phyloP scores from a whole-genome alignment of 495 filamentous ascomycete species.

The Aspergillus saccharolyticus region DNA sequence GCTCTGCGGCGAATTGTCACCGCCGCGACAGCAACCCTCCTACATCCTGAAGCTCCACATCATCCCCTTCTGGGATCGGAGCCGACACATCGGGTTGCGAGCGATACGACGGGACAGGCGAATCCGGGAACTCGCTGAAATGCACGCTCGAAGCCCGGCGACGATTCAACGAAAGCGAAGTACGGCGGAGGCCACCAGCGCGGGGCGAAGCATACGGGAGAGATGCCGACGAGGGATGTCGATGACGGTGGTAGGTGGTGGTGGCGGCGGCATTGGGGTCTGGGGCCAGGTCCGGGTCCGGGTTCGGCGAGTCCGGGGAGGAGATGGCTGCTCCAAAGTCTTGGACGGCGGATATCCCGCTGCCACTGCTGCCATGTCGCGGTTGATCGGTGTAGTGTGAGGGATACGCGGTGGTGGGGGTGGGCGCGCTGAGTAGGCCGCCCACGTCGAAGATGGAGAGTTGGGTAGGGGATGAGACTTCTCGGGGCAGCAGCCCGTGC shows the following conservation, averaged over 20 bases:
- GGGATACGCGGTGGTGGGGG: constrained; percentile 14
- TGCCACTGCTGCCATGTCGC: constrained; percentile 27
- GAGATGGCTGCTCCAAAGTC: constrained; percentile 53
- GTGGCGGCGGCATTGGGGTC: constrained; percentile 6
- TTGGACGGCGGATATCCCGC: constrained; percentile 51
- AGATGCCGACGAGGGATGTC: neutral
- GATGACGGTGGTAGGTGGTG: neutral
- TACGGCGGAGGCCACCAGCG: constrained; percentile 11
- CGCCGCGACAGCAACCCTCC: constrained; percentile 44
- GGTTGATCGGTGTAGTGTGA: constrained; percentile 4
- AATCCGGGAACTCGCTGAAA: constrained; percentile 17
- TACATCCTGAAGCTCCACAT: constrained; percentile 47
- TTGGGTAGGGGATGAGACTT: constrained; percentile 5
- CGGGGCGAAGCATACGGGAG: constrained; percentile 7
- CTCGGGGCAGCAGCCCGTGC: constrained; percentile 9
- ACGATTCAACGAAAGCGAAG: constrained; percentile 3
- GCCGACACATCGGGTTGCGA: constrained; percentile 21
- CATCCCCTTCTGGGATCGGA: constrained; percentile 18
- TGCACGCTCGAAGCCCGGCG: constrained; percentile 20
- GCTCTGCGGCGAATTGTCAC: neutral
- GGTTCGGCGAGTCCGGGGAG: constrained; percentile 18
- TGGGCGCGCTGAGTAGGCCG: constrained; percentile 49
- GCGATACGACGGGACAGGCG: constrained; percentile 21
- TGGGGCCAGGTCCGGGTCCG: constrained; percentile 20
- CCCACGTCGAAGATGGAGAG: constrained; percentile 69